These are phyloP conservation scores for Citrus sinensis DNA, from an alignment of 345 rosid species.

Conservation along the genomic window DNA sequence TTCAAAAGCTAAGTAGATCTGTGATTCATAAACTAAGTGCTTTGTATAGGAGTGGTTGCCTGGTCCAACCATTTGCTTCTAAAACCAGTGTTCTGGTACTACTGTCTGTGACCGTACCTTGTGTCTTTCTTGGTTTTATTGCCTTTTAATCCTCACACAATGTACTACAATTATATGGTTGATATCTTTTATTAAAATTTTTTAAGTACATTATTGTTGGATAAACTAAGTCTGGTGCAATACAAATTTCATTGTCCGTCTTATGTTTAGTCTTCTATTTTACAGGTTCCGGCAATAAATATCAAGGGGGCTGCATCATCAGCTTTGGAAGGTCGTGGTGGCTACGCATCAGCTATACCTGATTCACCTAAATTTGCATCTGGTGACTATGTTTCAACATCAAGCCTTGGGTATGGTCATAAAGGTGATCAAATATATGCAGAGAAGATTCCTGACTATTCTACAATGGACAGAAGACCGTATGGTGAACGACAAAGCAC, in stretches of 20 bases:
- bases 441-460: conserved; percentile 73
- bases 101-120: neutral
- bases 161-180: neutral
- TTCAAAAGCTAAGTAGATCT: neutral
- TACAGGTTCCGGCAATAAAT: conserved; percentile 43
- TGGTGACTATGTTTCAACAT: conserved; percentile 59
- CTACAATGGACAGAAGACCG: conserved; percentile 67
- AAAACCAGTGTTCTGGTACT: neutral
- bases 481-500: conserved; percentile 66
- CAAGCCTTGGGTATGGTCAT: conserved; percentile 69
- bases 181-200: neutral
- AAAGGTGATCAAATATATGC: conserved; percentile 66
- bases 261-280: neutral
- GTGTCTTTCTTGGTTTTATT: neutral
- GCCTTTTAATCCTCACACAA: neutral
- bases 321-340: conserved; percentile 63
- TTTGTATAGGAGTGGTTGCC: neutral
- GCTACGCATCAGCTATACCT: conserved; percentile 54
- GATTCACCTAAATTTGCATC: conserved; percentile 83
- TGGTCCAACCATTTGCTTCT: neutral
- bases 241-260: neutral
- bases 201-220: neutral
- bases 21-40: neutral
- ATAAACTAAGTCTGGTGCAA: neutral
- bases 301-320: conserved; percentile 50